These are phyloP conservation scores for Fagus crenata DNA, from an alignment of 306 rosid genomes.

Conservation along the genomic window DNA sequence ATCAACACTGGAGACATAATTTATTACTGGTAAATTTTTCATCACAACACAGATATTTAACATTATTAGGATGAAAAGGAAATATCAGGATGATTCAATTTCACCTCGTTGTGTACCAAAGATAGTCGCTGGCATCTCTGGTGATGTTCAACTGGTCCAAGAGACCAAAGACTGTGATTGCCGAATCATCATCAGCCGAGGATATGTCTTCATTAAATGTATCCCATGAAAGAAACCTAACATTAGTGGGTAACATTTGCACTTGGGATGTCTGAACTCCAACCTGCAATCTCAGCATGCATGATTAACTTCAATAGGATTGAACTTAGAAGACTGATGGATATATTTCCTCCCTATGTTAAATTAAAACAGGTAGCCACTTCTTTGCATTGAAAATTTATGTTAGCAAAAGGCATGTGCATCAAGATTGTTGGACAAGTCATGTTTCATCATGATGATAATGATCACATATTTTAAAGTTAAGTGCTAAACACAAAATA, in stretches of 20 bases:
- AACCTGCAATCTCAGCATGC: slow-evolving; percentile 44
- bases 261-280: slow-evolving; percentile 40
- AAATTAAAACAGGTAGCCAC: background rate
- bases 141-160: slow-evolving; percentile 76
- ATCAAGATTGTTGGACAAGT: slow-evolving; percentile 6
- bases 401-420: slow-evolving; percentile 1
- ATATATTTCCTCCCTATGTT: background rate
- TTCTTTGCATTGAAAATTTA: background rate
- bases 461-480: background rate
- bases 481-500: background rate
- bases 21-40: background rate
- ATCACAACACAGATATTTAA: background rate
- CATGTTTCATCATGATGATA: background rate
- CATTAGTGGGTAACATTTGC: slow-evolving; percentile 43
- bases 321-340: background rate
- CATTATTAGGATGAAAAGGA: background rate
- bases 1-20: slow-evolving; percentile 52
- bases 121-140: slow-evolving; percentile 65
- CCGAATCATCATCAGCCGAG: slow-evolving; percentile 38
- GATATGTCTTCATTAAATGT: slow-evolving; percentile 60
- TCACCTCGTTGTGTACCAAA: slow-evolving; percentile 91
- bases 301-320: background rate
- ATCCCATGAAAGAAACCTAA: slow-evolving; percentile 50
- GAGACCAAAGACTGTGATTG: slow-evolving; percentile 50
- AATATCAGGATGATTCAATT: slow-evolving; percentile 30